Evolutionary conservation across 2,329 filamentous ascomycete species (phyloP), one percentile per base, ranked within the genome.

Genomic region (Elsinoe ampelina): DNA sequence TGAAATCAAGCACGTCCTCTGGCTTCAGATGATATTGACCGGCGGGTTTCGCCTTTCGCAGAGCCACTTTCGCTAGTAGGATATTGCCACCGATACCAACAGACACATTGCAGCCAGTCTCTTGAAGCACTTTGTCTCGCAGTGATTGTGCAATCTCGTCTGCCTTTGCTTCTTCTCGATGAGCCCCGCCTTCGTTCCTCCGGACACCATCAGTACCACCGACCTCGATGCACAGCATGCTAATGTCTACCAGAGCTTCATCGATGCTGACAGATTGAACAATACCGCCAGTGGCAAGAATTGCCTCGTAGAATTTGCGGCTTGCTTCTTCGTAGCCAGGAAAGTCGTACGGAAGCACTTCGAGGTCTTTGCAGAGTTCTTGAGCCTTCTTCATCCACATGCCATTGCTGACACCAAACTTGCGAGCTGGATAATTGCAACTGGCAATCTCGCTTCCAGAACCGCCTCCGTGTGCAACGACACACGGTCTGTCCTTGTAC

Each of bases 361-460:
- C 90, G 15, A 98, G 75, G 19, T 89, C 82, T 0, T 92, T 85
- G 66, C 90, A 98, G 15, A 93, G 70, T 62, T 93, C 85, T 58
- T 86, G 77, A 0, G 93, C 93, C 34, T 80, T 79, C 68, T 92
- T 95, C 92, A 98, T 97, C 93, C 95, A 98, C 93, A 97, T 98
- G 36, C 95, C 95, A 63, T 98, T 98, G 67, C 91, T 95, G 56
- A 98, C 79, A 1, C 92, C 92, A 63, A 85, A 93, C 32, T 81
- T 79, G 36, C 93, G 83, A 5, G 95, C 93, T 17, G 86, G 84
- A 67, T 98, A 98, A 65, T 98, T 98, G 72, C 93, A 98, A 61
- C 91, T 96, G 19, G 93, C 93, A 65, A 98, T 97, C 67, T 98
- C 93, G 0, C 92, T 95, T 0, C 89, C 89, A 20, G 81, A 82